These are phyloP conservation scores for Trichothecium roseum DNA, from an alignment of 2,329 filamentous ascomycete species.

Conservation along the genomic window DNA sequence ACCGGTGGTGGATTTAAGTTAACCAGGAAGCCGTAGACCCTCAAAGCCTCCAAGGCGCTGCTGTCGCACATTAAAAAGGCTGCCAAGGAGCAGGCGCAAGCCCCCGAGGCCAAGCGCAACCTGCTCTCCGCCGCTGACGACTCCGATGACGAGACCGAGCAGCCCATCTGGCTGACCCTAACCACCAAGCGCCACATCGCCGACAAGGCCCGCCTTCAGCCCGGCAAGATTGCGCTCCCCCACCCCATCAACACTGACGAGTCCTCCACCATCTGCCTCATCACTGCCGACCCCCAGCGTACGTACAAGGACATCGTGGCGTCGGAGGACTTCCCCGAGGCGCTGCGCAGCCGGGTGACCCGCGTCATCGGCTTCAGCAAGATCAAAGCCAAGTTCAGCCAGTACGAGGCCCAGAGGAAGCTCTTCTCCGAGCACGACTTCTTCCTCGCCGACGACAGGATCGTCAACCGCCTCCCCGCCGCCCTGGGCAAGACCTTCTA, in stretches of 20 bases:
- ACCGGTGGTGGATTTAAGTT: neutral
- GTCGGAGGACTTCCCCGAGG: slow-evolving; percentile 58
- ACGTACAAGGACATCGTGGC: slow-evolving; percentile 83
- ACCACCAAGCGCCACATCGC: slow-evolving; percentile 56
- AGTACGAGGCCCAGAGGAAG: slow-evolving; percentile 79
- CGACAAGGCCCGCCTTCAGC: slow-evolving; percentile 73
- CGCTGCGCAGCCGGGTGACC: slow-evolving; percentile 57
- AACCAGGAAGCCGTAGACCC: slow-evolving; percentile 27
- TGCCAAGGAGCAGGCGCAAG: slow-evolving; percentile 33
- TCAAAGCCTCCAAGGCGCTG: slow-evolving; percentile 54
- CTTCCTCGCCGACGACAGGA: slow-evolving; percentile 85
- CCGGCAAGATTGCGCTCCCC: slow-evolving; percentile 69
- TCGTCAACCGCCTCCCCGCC: slow-evolving; percentile 63
- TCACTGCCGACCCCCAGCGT: slow-evolving; percentile 72
- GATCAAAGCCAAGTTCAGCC: slow-evolving; percentile 71
- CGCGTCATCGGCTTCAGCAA: slow-evolving; percentile 75
- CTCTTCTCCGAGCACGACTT: slow-evolving; percentile 80
- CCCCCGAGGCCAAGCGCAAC: slow-evolving; percentile 43
- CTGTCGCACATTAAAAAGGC: slow-evolving; percentile 51
- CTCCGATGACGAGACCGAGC: slow-evolving; percentile 31
- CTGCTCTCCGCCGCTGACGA: slow-evolving; percentile 33
- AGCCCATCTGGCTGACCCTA: slow-evolving; percentile 51
- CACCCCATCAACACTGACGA: slow-evolving; percentile 59
- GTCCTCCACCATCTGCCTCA: slow-evolving; percentile 56
- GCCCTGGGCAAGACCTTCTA: slow-evolving; percentile 89